Conservation (phyloP, 352 stramenopile species). For the Pythium rishiriense region DNA sequence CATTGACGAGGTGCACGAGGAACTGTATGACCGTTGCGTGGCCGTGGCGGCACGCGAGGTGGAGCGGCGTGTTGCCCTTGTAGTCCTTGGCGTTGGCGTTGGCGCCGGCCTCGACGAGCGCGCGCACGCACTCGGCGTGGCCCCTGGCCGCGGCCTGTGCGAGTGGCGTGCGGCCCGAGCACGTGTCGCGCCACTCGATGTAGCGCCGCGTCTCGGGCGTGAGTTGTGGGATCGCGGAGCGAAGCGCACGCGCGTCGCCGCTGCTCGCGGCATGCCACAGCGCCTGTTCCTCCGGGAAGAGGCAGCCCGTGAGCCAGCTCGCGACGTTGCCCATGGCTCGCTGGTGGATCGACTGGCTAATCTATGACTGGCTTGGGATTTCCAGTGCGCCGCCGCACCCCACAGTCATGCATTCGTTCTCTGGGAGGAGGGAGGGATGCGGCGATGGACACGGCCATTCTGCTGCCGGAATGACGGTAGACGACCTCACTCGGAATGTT, state of each 20-base stretch:
- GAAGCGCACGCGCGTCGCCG: slow-evolving; percentile 18
- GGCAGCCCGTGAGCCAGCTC: slow-evolving; percentile 23
- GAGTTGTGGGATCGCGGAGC: slow-evolving; percentile 19
- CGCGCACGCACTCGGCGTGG: slow-evolving; percentile 18
- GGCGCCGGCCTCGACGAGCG: slow-evolving; percentile 26
- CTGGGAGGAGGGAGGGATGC: too few species aligned
- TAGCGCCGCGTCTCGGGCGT: slow-evolving; percentile 22
- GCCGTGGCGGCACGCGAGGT: slow-evolving; percentile 30
- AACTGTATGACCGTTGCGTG: slow-evolving; percentile 24
- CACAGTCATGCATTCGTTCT: too few species aligned
- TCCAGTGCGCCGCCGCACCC: background rate
- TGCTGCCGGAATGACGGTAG: too few species aligned
- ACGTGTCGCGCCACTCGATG: slow-evolving; percentile 33
- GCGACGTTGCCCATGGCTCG: slow-evolving; percentile 30
- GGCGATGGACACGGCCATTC: too few species aligned
- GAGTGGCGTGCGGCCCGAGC: slow-evolving; percentile 30
- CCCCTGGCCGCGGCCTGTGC: slow-evolving; percentile 28
- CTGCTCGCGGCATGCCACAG: slow-evolving; percentile 30
- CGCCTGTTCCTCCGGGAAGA: slow-evolving; percentile 31
- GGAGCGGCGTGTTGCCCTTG: slow-evolving; percentile 39
- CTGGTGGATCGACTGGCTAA: too few species aligned
- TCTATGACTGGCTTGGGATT: background rate
- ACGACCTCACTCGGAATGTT: too few species aligned
- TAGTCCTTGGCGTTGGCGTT: slow-evolving; percentile 37
- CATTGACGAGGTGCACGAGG: slow-evolving; percentile 20